Evolutionary conservation across 495 filamentous ascomycete species (phyloP).

Genomic region (Hypomontagnella monticulosa): DNA sequence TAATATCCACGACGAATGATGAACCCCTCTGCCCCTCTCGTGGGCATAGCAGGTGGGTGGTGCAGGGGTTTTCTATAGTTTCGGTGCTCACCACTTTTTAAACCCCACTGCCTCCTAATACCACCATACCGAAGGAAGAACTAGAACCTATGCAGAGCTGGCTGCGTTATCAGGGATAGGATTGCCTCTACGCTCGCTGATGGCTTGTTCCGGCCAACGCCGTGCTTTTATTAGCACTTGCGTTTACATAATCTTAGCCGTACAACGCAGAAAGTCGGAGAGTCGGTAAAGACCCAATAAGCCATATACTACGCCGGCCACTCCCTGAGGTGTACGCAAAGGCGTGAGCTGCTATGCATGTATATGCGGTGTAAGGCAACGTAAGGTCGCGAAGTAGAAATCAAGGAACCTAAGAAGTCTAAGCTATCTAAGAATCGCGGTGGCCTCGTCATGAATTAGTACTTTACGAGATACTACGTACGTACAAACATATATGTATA

Average conservation of each 20-base stretch:
- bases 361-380: conserved; percentile 41
- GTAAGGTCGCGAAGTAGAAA: conserved; percentile 12
- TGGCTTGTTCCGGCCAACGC: conserved; percentile 38
- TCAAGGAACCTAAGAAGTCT: conserved; percentile 10
- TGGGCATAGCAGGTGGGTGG: conserved; percentile 39
- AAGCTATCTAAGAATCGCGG: too few species aligned
- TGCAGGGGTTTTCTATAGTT: conserved; percentile 39
- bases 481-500: too few species aligned
- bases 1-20: conserved; percentile 41
- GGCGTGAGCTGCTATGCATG: conserved; percentile 38
- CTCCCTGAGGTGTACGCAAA: conserved; percentile 26
- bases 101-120: conserved; percentile 46
- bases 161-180: conserved; percentile 38
- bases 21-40: conserved; percentile 39
- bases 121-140: conserved; percentile 45
- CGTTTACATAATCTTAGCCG: conserved; percentile 35
- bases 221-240: conserved; percentile 35
- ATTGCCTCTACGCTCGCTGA: conserved; percentile 13
- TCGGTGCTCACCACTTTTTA: conserved; percentile 32
- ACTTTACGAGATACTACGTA: too few species aligned
- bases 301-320: conserved; percentile 15
- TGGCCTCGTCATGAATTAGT: too few species aligned
- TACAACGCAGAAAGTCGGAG: conserved; percentile 11
- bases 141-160: conserved; percentile 37
- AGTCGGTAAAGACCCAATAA: conserved; percentile 33